A percentile compares a stretch with the other conserved stretches of the same genome.
phyloP scores from a whole-genome alignment of 306 rosid genomes.

The Trichosanthes cucumerina region DNA sequence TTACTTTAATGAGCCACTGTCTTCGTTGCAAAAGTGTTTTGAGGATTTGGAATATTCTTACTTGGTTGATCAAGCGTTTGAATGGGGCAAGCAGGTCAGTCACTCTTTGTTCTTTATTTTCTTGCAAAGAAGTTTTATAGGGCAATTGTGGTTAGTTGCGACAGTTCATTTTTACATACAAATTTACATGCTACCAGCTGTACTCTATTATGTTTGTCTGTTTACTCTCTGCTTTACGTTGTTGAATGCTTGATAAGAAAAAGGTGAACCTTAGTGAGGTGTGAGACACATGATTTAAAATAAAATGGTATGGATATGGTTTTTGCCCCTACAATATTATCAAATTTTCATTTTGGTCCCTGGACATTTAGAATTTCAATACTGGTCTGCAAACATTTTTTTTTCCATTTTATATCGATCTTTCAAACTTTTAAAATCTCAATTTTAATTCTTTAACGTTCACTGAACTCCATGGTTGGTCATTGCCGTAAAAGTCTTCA shows the following conservation, averaged over 20 bases:
- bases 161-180: background rate
- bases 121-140: conserved; percentile 36
- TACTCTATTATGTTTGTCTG: background rate
- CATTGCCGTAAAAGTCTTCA: background rate
- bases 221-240: background rate
- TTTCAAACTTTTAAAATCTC: background rate
- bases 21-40: conserved; percentile 94
- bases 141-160: background rate
- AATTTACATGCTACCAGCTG: background rate
- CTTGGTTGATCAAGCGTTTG: conserved; percentile 85
- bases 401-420: background rate
- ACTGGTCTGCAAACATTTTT: background rate
- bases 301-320: background rate
- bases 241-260: background rate
- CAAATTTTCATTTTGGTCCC: background rate
- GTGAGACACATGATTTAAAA: background rate
- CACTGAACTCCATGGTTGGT: background rate
- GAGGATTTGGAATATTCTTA: conserved; percentile 95
- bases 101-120: conserved; percentile 35
- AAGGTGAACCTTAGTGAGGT: background rate
- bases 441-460: background rate
- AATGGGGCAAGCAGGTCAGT: conserved; percentile 97
- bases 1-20: conserved; percentile 96
- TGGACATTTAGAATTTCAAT: background rate
- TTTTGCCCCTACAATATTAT: background rate